Base-by-base conservation (phyloP, 768 basidiomycete genomes). In the Rhizopogon roseolus region DNA sequence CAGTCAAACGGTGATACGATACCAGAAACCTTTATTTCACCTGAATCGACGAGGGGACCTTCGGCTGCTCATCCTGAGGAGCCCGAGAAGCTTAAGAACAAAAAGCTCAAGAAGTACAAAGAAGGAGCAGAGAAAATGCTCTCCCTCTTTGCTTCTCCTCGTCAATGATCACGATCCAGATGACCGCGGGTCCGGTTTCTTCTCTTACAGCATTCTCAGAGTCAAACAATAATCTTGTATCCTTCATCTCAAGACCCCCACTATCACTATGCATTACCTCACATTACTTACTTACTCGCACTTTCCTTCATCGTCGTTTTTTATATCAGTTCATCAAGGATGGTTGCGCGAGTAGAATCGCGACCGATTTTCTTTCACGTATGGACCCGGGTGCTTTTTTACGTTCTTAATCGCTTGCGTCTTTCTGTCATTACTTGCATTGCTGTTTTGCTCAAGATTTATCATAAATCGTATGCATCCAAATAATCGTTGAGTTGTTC, bases 71-170 rank as follows among this genome's bases (percentile, higher is more conserved):
- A 64, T 8, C 54, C 54, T 5, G 76, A 78, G 49, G 73, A 80
- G 54, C 73, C 76, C n/a, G 79, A 84, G 62, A 85, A 81, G 65
- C 73, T 74, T 56, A 85, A 80, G 80, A 83, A 68, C 63, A 89
- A 81, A 75, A 91, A 87, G 70, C 67, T 90, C 69, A 88, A 86
- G 77, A 90, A 85, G 73, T 89, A 90, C 74, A 92, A 91, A 73
- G 85, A 90, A 64, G 87, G 85, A 57, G 89, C 90, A 3, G 90
- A 91, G 75, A 92, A 92, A 59, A 80, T 93, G 52, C 77, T 93
- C 54, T 89, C 89, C 32, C 73, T 93, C 58, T 92, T 93, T 68
- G 85, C 86, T 41, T 81, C 86, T 27, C 85, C 87, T 56, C 86
- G 80, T 54, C 80, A 78, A 62, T 63, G 67, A 44, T 67, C 63